phyloP scores from a whole-genome alignment of 1,284 basidiomycete species.

The Trichosporon coremiiforme region DNA sequence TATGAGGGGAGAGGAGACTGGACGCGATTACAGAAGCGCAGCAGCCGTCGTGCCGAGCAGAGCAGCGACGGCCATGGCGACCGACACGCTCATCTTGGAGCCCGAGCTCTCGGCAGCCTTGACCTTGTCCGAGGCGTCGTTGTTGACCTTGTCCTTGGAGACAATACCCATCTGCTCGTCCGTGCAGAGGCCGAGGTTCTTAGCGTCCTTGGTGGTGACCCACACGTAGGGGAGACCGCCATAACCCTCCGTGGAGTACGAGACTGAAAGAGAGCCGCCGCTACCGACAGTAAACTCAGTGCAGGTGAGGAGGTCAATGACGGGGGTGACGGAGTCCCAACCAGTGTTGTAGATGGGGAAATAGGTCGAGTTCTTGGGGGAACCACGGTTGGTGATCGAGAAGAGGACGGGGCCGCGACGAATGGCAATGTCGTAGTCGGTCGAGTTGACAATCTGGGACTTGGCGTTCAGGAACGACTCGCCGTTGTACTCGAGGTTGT shows the following conservation, averaged over 20 bases:
- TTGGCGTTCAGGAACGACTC: conserved; percentile 63
- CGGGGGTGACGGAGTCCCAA: conserved; percentile 44
- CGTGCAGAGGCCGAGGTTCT: conserved; percentile 24
- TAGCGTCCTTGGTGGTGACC: conserved; percentile 24
- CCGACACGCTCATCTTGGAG: background rate
- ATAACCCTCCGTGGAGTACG: conserved; percentile 46
- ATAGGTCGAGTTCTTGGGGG: conserved; percentile 38
- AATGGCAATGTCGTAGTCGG: conserved; percentile 67
- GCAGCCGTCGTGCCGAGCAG: background rate
- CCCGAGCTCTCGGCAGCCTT: background rate
- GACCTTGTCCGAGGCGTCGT: conserved; percentile 7
- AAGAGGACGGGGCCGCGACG: conserved; percentile 71
- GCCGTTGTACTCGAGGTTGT: conserved; percentile 56
- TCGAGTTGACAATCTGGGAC: conserved; percentile 64
- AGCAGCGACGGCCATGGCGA: background rate
- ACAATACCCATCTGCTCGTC: conserved; percentile 26
- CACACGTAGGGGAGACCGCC: conserved; percentile 54
- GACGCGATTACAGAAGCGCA: background rate
- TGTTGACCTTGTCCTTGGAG: conserved; percentile 10
- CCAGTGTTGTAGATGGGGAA: conserved; percentile 48
- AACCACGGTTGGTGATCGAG: conserved; percentile 67
- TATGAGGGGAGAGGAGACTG: background rate
- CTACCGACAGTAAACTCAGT: conserved; percentile 45
- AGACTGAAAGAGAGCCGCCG: conserved; percentile 47
- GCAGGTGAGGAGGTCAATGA: conserved; percentile 54